Base-by-base conservation (phyloP, 169 alveolate species). In the Sarcocystis neurona region DNA sequence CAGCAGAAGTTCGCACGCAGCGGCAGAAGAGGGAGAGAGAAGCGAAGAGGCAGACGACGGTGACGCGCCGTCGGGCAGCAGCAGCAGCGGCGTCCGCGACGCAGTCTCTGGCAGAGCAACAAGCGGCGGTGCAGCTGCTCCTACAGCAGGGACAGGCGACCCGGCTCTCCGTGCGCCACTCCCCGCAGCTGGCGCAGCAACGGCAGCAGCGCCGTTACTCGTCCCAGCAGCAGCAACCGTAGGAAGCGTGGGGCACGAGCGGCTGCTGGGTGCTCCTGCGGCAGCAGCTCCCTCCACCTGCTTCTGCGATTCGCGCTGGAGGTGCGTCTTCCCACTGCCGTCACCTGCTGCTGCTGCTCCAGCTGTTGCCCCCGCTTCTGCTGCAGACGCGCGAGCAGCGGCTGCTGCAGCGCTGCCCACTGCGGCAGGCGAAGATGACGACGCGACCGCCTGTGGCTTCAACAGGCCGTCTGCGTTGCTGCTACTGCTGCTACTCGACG, bases 121-220 rank as follows among this genome's bases (percentile, higher is more conserved):
- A n/a, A n/a, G n/a, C n/a, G n/a, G 86, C 72, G 18, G 63, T n/a
- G 86, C 86, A 10, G 86, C 86, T 46, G 72, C 86, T n/a, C 50
- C 86, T 46, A 48, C 48, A 23, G 32, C 68, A 1, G 86, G 30
- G 46, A 48, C n/a, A 18, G 41, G 20, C 63, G n/a, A 27, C 12
- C 43, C n/a, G 60, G 53, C 8, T 39, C 50, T 23, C 34, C 60
- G 41, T 41, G 37, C 8, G 10, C 84, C 32, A 20, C 77, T 15
- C 10, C n/a, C 10, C 77, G 32, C 77, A n/a, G 32, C 43, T 0
- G 32, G 77, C 77, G 39, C 32, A n/a, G n/a, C n/a, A n/a, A n/a
- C n/a, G n/a, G n/a, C n/a, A n/a, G n/a, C n/a, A n/a, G n/a, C n/a
- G n/a, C n/a, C n/a, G n/a, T n/a, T n/a, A n/a, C 37, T 15, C 44